Evolutionary conservation across 176 grass and related monocot species (phyloP).

Genomic region (Saccharum officinarum): DNA sequence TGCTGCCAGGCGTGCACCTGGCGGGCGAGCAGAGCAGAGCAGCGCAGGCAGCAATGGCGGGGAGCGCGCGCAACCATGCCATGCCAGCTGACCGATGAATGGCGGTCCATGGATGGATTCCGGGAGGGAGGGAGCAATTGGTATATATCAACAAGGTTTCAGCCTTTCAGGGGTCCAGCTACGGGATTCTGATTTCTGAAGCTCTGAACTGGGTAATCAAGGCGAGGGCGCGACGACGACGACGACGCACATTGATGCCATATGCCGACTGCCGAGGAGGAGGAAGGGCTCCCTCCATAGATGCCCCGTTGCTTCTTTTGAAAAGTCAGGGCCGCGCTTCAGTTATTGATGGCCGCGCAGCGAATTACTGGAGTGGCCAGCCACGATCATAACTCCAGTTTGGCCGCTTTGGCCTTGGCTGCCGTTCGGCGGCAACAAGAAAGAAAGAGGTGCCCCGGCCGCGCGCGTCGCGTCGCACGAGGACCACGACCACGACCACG

Average conservation of each 20-base stretch:
- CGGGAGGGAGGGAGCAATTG: background rate
- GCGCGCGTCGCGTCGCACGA: background rate
- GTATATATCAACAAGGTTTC: background rate
- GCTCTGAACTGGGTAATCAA: background rate
- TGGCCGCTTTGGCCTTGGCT: background rate
- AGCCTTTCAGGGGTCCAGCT: background rate
- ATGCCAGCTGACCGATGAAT: background rate
- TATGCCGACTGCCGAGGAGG: background rate
- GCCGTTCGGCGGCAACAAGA: background rate
- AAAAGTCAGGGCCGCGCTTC: background rate
- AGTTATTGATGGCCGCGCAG: background rate
- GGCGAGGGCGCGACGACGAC: background rate
- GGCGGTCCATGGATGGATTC: background rate
- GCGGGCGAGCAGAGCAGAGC: background rate
- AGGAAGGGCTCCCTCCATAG: background rate
- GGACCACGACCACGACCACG: background rate
- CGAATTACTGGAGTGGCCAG: background rate
- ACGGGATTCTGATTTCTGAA: too few species aligned
- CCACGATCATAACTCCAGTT: background rate
- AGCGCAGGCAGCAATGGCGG: background rate
- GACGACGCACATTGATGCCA: background rate
- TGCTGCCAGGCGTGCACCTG: background rate
- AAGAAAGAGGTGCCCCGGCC: background rate
- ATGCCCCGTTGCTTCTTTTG: background rate
- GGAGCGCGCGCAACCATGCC: background rate